phyloP scores from a whole-genome alignment of 352 stramenopile species.

The Pythium volutum region DNA sequence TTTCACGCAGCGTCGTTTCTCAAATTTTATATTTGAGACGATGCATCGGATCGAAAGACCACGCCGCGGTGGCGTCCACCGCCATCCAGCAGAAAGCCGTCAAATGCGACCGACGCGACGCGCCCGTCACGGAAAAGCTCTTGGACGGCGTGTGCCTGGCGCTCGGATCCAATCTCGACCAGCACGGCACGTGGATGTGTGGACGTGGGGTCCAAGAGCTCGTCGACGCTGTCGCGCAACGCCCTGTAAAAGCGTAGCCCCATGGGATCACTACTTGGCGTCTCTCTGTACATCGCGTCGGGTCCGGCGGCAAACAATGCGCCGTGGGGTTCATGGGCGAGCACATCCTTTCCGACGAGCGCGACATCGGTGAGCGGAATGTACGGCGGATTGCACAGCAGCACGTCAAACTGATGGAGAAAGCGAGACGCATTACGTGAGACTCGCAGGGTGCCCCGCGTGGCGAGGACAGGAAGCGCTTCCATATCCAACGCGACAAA shows the following conservation, averaged over 20 bases:
- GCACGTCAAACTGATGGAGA: conserved; percentile 52
- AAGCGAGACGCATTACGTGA: conserved; percentile 4
- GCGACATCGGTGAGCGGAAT: conserved; percentile 52
- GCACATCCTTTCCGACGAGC: conserved; percentile 55
- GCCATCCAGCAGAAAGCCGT: conserved; percentile 18
- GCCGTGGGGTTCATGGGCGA: conserved; percentile 65
- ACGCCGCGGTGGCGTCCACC: conserved; percentile 15
- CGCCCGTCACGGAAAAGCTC: conserved; percentile 33
- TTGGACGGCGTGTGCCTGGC: conserved; percentile 43
- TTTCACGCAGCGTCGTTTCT: not conserved
- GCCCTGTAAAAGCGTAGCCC: conserved; percentile 56
- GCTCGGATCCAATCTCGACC: conserved; percentile 58
- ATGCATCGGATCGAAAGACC: conserved; percentile 1
- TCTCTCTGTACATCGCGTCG: conserved; percentile 4
- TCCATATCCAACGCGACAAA: conserved; percentile 41
- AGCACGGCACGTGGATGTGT: conserved; percentile 24
- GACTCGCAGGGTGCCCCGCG: too few relatives aligned
- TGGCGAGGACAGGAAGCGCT: conserved; percentile 12
- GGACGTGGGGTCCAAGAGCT: conserved; percentile 29
- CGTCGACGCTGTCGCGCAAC: conserved; percentile 31
- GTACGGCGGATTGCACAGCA: conserved; percentile 76
- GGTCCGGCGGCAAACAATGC: conserved; percentile 65
- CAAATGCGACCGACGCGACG: conserved; percentile 1
- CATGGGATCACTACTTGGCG: conserved; percentile 4
- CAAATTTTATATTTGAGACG: not conserved